Conservation (phyloP, 768 basidiomycete species). For the Pholiota conissans region DNA sequence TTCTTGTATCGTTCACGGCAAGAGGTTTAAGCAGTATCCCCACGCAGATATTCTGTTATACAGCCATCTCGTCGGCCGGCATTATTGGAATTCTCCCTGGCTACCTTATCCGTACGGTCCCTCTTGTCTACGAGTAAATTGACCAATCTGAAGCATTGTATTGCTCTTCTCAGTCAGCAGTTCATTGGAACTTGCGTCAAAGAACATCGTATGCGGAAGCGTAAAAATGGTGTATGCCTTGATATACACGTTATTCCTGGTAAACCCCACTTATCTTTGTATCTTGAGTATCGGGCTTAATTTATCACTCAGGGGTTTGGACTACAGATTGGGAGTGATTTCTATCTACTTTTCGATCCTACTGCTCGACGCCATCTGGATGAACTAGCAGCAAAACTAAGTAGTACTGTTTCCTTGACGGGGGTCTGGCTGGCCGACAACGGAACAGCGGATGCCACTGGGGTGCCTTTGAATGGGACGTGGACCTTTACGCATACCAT, state of each 20-base stretch:
- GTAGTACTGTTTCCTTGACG: slow-evolving; percentile 49
- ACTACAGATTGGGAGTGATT: slow-evolving; percentile 80
- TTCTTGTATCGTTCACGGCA: slow-evolving; percentile 77
- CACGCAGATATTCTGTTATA: slow-evolving; percentile 83
- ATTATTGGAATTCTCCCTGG: slow-evolving; percentile 92
- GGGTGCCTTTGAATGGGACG: slow-evolving; percentile 53
- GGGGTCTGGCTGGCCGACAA: slow-evolving; percentile 73
- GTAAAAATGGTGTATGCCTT: slow-evolving; percentile 90
- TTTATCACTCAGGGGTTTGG: slow-evolving; percentile 61
- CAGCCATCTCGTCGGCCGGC: slow-evolving; percentile 84
- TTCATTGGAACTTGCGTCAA: slow-evolving; percentile 81
- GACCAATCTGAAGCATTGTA: background rate
- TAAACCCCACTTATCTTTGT: slow-evolving; percentile 16
- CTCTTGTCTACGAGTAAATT: background rate
- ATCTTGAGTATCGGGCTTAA: slow-evolving; percentile 2
- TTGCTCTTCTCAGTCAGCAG: slow-evolving; percentile 56
- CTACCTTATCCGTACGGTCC: slow-evolving; percentile 72
- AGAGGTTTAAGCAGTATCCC: slow-evolving; percentile 82
- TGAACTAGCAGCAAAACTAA: slow-evolving; percentile 49
- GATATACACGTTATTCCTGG: slow-evolving; percentile 81
- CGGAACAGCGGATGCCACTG: slow-evolving; percentile 31
- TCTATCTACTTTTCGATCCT: slow-evolving; percentile 72
- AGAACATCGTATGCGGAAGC: slow-evolving; percentile 82
- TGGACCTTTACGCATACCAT: slow-evolving; percentile 66
- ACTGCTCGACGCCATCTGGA: slow-evolving; percentile 52